These are phyloP conservation scores for Pachysandra terminalis DNA, from an alignment of 164 flowering plant genomes.

Conservation along the genomic window DNA sequence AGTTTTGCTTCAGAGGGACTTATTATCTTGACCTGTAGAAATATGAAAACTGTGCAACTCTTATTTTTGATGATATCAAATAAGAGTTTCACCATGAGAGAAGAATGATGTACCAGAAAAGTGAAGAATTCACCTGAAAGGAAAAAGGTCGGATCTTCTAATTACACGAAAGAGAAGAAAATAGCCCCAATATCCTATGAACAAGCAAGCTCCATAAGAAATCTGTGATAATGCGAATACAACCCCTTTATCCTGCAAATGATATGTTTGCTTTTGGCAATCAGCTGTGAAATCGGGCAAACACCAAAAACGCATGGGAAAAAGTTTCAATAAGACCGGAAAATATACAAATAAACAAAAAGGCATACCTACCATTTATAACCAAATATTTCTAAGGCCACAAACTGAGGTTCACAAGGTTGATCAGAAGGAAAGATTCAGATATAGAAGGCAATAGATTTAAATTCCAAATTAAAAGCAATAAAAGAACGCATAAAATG, in stretches of 20 bases:
- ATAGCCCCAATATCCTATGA: constrained; percentile 90
- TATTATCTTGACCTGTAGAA: too few species aligned
- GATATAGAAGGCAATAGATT: too few species aligned
- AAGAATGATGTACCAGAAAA: too few species aligned
- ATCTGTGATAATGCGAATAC: constrained; percentile 79
- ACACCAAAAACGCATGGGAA: background rate
- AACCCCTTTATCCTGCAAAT: constrained; percentile 70
- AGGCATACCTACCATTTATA: too few species aligned
- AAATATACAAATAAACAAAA: too few species aligned
- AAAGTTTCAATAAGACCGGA: background rate
- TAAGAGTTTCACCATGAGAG: background rate
- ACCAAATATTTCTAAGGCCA: too few species aligned
- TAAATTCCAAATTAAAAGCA: too few species aligned
- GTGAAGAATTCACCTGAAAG: constrained; percentile 66
- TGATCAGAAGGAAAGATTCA: too few species aligned
- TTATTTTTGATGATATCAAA: background rate
- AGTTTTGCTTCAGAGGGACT: too few species aligned
- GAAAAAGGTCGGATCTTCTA: constrained; percentile 50
- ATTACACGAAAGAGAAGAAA: constrained; percentile 43
- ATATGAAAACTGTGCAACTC: too few species aligned
- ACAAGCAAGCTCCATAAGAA: constrained; percentile 76
- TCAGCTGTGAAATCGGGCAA: background rate
- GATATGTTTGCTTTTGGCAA: background rate
- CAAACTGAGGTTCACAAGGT: too few species aligned
- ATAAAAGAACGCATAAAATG: too few species aligned